Evolutionary conservation across 2,329 filamentous ascomycete species (phyloP).

Genomic region (Scytalidium lignicola): DNA sequence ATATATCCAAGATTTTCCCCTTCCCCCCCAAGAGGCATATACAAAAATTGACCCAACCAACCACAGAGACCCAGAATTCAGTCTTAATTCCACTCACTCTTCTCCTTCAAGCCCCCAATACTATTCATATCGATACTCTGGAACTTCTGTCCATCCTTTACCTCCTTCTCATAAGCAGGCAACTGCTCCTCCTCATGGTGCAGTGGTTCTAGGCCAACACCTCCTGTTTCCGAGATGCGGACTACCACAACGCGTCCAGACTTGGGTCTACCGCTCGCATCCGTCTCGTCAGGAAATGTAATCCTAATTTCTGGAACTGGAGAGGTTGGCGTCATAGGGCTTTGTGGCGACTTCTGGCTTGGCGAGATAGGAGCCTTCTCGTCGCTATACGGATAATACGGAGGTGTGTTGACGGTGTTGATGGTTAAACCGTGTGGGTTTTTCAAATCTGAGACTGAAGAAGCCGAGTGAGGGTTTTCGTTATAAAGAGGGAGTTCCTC

Average conservation of each 20-base stretch:
- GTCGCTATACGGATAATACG: slow-evolving; percentile 60
- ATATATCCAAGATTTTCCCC: not conserved
- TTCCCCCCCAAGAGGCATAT: too few species aligned
- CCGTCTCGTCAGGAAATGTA: slow-evolving; percentile 94
- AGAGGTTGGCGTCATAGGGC: slow-evolving; percentile 56
- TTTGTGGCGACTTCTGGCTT: slow-evolving; percentile 70
- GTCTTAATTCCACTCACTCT: slow-evolving; percentile 41
- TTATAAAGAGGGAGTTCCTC: slow-evolving; percentile 65
- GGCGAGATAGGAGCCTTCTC: slow-evolving; percentile 75
- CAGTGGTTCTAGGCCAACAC: slow-evolving; percentile 83
- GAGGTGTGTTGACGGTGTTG: slow-evolving; percentile 43
- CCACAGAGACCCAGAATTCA: too few species aligned
- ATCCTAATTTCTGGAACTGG: slow-evolving; percentile 88
- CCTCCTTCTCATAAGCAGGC: slow-evolving; percentile 83
- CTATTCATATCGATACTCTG: slow-evolving; percentile 92
- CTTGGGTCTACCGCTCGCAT: slow-evolving; percentile 74
- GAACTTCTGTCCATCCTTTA: slow-evolving; percentile 61
- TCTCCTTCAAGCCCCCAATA: slow-evolving; percentile 92
- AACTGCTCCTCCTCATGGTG: slow-evolving; percentile 64
- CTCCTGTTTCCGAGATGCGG: slow-evolving; percentile 77
- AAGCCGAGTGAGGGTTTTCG: slow-evolving; percentile 31
- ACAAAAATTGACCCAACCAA: not conserved
- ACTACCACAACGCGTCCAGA: slow-evolving; percentile 89
- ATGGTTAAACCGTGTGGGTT: slow-evolving; percentile 53
- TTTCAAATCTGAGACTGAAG: not conserved